phyloP scores from a whole-genome alignment of 2,329 filamentous ascomycete species.

The Claviceps cyperi region DNA sequence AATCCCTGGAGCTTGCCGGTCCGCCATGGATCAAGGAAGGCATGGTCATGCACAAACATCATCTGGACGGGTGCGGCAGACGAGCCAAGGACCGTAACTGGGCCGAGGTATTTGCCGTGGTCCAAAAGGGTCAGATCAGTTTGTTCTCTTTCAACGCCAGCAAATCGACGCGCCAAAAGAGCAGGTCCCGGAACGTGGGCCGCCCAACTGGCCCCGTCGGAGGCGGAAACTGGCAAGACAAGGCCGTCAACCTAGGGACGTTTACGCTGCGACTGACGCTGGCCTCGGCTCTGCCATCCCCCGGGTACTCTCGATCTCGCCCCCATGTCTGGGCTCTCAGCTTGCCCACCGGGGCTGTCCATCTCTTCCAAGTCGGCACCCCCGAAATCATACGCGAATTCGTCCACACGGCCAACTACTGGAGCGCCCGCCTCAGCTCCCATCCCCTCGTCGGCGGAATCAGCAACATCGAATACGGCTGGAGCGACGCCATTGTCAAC shows the following conservation, averaged over 20 bases:
- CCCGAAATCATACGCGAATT: conserved; percentile 91
- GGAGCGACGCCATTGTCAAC: conserved; percentile 73
- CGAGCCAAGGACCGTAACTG: conserved; percentile 89
- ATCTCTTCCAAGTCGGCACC: conserved; percentile 96
- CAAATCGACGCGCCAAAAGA: conserved; percentile 60
- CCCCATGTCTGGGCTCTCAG: conserved; percentile 92
- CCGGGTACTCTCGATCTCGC: conserved; percentile 80
- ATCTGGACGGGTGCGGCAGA: conserved; percentile 80
- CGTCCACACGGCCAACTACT: conserved; percentile 89
- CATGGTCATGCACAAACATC: conserved; percentile 89
- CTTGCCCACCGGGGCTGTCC: conserved; percentile 81
- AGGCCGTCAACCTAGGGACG: conserved; percentile 75
- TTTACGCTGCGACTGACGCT: conserved; percentile 86
- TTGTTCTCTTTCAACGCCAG: conserved; percentile 84
- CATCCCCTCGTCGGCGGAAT: conserved; percentile 86
- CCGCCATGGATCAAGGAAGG: conserved; percentile 99
- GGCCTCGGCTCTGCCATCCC: conserved; percentile 75
- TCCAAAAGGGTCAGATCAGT: conserved; percentile 87
- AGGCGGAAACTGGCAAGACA: conserved; percentile 96
- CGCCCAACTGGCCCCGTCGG: conserved; percentile 56
- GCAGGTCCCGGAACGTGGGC: conserved; percentile 35
- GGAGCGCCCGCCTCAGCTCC: conserved; percentile 87
- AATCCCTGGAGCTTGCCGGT: conserved; percentile 77
- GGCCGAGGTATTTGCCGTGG: conserved; percentile 89
- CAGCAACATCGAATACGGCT: conserved; percentile 95